Evolutionary conservation across 78 protist species (phyloP), one percentile per base, ranked within the genome.

Genomic region (Protostelium mycophagum): DNA sequence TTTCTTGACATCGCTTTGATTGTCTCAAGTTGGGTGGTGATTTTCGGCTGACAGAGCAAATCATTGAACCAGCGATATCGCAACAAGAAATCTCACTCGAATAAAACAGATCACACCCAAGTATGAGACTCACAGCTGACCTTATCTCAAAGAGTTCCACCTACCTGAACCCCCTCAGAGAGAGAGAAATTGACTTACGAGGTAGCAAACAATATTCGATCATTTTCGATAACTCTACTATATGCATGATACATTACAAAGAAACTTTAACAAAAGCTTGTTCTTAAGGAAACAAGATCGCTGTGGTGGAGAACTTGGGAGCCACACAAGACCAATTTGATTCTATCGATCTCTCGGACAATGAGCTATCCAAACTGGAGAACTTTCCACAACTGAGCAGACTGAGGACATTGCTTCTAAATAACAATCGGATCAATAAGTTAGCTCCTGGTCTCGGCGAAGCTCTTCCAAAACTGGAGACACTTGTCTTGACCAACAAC

Each of bases 321-420:
- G 97, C 97, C 28, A 94, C 97, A 31, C 91, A 94, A 89, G 96
- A 97, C 86, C 96, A 93, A 85, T 97, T 96, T 83, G 98, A 97
- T 89, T 63, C 97, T 0, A 95, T 97, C 83, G 99, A 97, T 90
- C 92, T 97, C 37, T 90, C 97, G 1, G 98, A 97, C 85, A 97
- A 97, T 89, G 96, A 93, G 38, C 91, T 97, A 1, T 83, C 88
- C 9, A 38, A 88, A 83, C 89, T 97, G 0, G 99, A 97, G 34
- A 93, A 93, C 38, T 86, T 97, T 83, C 96, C 99, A 28, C 86
- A 83, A 38, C 86, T 97, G 35, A 38, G 86, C 31, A 85, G 98
- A 28, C 87, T 97, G 28, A 89, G 90, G 83, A 88, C 94, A n/a
- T 39, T 97, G 36, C 84, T 97, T 0, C 38, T 97, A 35, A 73